These are phyloP conservation scores for Hyphopichia burtonii DNA, from an alignment of 1,139 yeast species.

Conservation along the genomic window DNA sequence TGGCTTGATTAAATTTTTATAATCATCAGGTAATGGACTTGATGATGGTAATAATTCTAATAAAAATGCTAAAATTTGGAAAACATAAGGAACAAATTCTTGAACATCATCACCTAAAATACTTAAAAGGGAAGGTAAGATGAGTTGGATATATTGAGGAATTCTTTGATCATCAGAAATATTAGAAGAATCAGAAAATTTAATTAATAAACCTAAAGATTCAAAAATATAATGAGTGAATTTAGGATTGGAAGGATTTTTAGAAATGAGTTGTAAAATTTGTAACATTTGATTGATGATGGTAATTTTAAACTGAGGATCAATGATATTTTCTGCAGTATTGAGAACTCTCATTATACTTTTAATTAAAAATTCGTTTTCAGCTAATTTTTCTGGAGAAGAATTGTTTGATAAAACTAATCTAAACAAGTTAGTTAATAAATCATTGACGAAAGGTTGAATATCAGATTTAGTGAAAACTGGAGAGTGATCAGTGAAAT, in stretches of 20 bases:
- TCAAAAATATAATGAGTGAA: slow-evolving; percentile 92
- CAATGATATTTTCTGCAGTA: slow-evolving; percentile 65
- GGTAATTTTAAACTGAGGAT: slow-evolving; percentile 37
- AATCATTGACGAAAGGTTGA: slow-evolving; percentile 40
- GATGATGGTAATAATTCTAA: slow-evolving; percentile 60
- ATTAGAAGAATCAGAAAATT: slow-evolving; percentile 34
- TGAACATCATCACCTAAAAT: slow-evolving; percentile 83
- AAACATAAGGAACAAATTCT: slow-evolving; percentile 90
- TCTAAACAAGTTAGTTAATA: slow-evolving; percentile 64
- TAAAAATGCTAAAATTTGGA: slow-evolving; percentile 80
- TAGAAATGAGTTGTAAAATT: slow-evolving; percentile 69
- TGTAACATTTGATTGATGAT: slow-evolving; percentile 64
- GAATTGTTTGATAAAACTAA: slow-evolving; percentile 46
- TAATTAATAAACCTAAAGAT: slow-evolving; percentile 73
- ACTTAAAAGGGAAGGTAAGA: slow-evolving; percentile 66
- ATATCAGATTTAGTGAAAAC: slow-evolving; percentile 76
- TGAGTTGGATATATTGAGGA: slow-evolving; percentile 47
- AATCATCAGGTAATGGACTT: slow-evolving; percentile 58
- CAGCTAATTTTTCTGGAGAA: slow-evolving; percentile 85
- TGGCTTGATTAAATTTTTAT: slow-evolving; percentile 71
- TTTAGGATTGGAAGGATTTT: slow-evolving; percentile 93
- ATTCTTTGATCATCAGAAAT: slow-evolving; percentile 28
- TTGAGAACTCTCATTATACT: slow-evolving; percentile 81
- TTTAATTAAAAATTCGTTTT: slow-evolving; percentile 90
- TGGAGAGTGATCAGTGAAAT: slow-evolving; percentile 45